A percentile compares a stretch with the other conserved stretches of the same genome.
phyloP scores from a whole-genome alignment of 2,329 filamentous ascomycete species.

The Cytospora mali region DNA sequence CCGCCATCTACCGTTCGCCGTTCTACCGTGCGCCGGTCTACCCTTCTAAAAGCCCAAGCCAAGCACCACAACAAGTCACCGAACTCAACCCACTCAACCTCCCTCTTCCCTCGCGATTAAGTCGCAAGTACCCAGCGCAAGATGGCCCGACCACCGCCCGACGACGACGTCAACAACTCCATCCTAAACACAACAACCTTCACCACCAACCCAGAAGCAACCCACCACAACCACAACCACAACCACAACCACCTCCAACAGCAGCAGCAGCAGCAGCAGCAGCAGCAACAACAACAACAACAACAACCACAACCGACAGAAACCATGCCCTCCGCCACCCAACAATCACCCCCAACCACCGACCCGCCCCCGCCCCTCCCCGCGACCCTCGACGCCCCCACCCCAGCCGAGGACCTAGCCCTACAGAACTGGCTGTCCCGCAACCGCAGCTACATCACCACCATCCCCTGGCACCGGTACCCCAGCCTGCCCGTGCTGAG shows the following conservation, averaged over 20 bases:
- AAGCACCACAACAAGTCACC: neutral
- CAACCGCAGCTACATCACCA: constrained; percentile 25
- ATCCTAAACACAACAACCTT: neutral
- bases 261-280: neutral
- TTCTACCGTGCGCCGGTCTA: no score
- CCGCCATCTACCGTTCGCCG: neutral
- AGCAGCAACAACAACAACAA: neutral
- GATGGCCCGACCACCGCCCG: constrained; percentile 2
- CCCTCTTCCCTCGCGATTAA: neutral
- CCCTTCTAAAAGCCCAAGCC: neutral
- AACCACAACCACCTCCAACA: neutral
- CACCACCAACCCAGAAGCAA: constrained; percentile 3
- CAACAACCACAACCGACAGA: neutral
- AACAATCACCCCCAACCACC: neutral
- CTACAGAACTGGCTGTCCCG: constrained; percentile 24
- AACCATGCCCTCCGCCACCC: neutral
- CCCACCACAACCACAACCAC: neutral
- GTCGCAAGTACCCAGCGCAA: neutral
- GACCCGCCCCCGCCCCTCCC: constrained; percentile 22
- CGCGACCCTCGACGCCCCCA: constrained; percentile 23
- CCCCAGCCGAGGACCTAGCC: constrained; percentile 20
- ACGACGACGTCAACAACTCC: neutral
- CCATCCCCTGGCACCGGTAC: constrained; percentile 26
- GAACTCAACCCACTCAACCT: neutral
- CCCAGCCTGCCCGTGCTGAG: constrained; percentile 20